Evolutionary conservation across 2,329 filamentous ascomycete species (phyloP), one percentile per base, ranked within the genome.

Genomic region (Sphaerulina musiva): DNA sequence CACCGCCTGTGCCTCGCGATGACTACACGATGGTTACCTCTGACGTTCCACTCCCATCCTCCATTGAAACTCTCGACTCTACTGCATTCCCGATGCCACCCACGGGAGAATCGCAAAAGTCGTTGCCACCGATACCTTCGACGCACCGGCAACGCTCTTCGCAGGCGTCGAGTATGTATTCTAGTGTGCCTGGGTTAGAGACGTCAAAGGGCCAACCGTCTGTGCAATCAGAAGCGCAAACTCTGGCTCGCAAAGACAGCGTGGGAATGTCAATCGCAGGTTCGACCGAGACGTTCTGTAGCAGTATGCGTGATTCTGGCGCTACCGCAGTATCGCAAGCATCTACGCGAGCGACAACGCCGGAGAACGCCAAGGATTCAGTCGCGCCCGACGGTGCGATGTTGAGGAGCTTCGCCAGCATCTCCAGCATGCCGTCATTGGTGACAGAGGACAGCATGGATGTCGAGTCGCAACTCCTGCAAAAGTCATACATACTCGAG

Each of bases 401-500:
- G 45, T 62, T 70, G 32, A 72, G 85, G 31, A 88, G 88, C 62
- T 75, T 76, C 60, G 76, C 86, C 41, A 90, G 86, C 73, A 74
- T 80, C 12, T 74, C 81, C 2, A 83, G 78, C 57, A 86, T 84
- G 67, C 76, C 75, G 53, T 81, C 81, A 0, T 79, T 81, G 1
- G 74, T 82, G n/a, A 82, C 79, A 3, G 89, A 95, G 52, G 89
- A 92, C 54, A 77, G 80, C 10, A 84, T 89, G 36, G 90, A 95
- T 46, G 82, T 85, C 0, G 92, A 95, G 68, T 85, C 82, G 4
- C 86, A 85, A 64, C 76, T 96, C n/a, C 76, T 95, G n/a, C 88
- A 91, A 68, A 95, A 87, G 72, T 95, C 91, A 0, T 96, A 82
- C 66, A 89, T 89, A 0, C 88, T 96, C 66, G 92, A 98, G 68